Evolutionary conservation across 163 green algal species (phyloP), one percentile per base, ranked within the genome.

Genomic region (Smithsoniella earleae): DNA sequence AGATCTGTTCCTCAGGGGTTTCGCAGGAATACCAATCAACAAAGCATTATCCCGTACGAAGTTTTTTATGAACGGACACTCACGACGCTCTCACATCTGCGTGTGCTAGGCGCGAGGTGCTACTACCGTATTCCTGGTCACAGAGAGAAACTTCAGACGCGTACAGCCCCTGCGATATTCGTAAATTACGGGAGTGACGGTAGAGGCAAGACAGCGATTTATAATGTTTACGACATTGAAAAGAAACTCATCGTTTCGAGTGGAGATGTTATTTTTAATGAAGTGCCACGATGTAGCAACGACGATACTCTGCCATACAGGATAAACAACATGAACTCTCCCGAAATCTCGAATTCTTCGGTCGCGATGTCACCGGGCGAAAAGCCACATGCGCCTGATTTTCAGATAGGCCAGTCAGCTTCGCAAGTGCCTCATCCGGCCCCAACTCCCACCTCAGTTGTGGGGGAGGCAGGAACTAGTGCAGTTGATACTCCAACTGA

Each of bases 221-320:
- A 69, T 33, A 33, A 34, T 22, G 58, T 69, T 4, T 13, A 2
- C n/a, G 58, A 69, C 58, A 69, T 5, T 36, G 6, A 13, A 18
- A 69, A 34, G 58, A 34, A 45, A 16, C 27, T 38, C 25, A 69
- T 69, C 27, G 28, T 36, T 43, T 36, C 58, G 40, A 13, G 10
- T 49, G 40, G 40, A 13, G 58, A 69, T 36, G 25, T 69, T 16
- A 5, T 69, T 13, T 43, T 36, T 13, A 31, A 69, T 69, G 58
- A 69, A 34, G n/a, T 27, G 28, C 52, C 52, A 18, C 44, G 18
- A n/a, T n/a, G n/a, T n/a, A n/a, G n/a, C n/a, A n/a, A n/a, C n/a
- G n/a, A n/a, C n/a, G n/a, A n/a, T n/a, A n/a, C n/a, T n/a, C n/a
- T n/a, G n/a, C n/a, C n/a, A n/a, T n/a, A n/a, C n/a, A n/a, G n/a